A percentile compares a stretch with the other conserved stretches of the same genome.
Conservation (phyloP, 306 rosid genomes). For the Dalbergia oliveri region DNA sequence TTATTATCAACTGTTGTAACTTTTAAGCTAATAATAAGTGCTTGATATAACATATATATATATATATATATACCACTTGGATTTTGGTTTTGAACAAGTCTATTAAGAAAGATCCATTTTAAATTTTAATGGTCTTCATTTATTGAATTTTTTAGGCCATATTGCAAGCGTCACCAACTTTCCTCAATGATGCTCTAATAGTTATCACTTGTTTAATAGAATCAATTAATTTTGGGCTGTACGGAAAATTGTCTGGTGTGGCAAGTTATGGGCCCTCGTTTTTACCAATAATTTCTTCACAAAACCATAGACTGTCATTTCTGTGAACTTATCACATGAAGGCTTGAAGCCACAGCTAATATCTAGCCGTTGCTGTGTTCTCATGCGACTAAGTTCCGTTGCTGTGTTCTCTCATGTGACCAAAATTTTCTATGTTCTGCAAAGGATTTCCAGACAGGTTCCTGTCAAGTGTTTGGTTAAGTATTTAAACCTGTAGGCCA, state of each 20-base stretch:
- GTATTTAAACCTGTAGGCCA: conserved; percentile 58
- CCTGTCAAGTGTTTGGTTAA: conserved; percentile 40
- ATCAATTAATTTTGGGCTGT: conserved; percentile 25
- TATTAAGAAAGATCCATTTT: conserved; percentile 17
- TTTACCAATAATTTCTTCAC: conserved; percentile 12
- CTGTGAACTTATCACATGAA: conserved; percentile 44
- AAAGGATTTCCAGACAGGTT: conserved; percentile 37
- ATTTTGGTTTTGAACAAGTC: conserved; percentile 5
- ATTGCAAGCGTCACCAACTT: not conserved
- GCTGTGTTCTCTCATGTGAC: conserved; percentile 50
- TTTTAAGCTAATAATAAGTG: no score
- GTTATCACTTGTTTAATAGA: conserved; percentile 2
- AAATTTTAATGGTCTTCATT: not conserved
- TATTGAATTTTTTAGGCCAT: not conserved
- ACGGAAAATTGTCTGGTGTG: not conserved
- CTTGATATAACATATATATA: no score
- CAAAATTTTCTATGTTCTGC: conserved; percentile 19
- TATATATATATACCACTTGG: not conserved
- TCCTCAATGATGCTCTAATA: conserved; percentile 12
- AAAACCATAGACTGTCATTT: conserved; percentile 31
- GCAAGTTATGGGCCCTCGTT: conserved; percentile 19
- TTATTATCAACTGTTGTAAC: no score
- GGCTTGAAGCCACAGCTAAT: not conserved
- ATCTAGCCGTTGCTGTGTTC: conserved; percentile 65
- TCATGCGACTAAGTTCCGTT: conserved; percentile 34